A percentile compares a stretch with the other conserved stretches of the same genome.
Evolutionary conservation across 1,284 basidiomycete species (phyloP).

Genomic region (Cystobasidium slooffiae): DNA sequence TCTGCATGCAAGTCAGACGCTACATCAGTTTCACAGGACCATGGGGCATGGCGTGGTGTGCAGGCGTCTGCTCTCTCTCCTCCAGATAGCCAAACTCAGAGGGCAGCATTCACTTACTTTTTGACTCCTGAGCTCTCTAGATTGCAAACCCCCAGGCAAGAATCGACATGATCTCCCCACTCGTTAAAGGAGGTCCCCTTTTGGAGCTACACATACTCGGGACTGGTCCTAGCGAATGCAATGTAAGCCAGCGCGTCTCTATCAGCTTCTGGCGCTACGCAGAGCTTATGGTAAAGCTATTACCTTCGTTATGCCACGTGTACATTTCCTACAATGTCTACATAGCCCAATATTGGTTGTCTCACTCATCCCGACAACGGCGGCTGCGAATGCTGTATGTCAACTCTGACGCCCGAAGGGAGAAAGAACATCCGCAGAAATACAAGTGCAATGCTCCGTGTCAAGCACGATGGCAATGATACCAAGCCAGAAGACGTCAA

Average conservation of each 20-base stretch:
- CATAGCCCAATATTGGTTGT: conserved; percentile 48
- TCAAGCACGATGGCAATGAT: conserved; percentile 49
- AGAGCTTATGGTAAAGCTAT: too few species aligned
- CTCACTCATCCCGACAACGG: conserved; percentile 46
- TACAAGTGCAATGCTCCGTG: conserved; percentile 69
- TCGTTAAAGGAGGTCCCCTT: not conserved
- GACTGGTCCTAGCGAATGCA: conserved; percentile 48
- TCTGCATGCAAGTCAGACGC: too few species aligned
- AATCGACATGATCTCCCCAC: too few species aligned
- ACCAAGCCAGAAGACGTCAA: conserved; percentile 59
- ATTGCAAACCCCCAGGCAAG: too few species aligned
- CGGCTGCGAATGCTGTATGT: conserved; percentile 52
- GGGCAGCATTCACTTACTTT: too few species aligned
- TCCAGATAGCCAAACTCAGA: too few species aligned
- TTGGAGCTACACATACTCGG: conserved; percentile 49
- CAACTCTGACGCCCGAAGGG: conserved; percentile 66
- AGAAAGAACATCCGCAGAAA: conserved; percentile 76
- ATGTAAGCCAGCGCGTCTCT: conserved; percentile 5
- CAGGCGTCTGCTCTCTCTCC: too few species aligned
- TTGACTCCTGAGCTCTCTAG: too few species aligned
- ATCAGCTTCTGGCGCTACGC: not conserved
- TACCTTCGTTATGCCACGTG: not conserved
- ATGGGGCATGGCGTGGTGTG: too few species aligned
- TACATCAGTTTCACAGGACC: too few species aligned
- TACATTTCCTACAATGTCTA: conserved; percentile 8